Percentiles rank a stretch among this genome's conserved stretches.
Evolutionary conservation across 169 alveolate species (phyloP).

Genomic region (Miamiensis avidus): DNA sequence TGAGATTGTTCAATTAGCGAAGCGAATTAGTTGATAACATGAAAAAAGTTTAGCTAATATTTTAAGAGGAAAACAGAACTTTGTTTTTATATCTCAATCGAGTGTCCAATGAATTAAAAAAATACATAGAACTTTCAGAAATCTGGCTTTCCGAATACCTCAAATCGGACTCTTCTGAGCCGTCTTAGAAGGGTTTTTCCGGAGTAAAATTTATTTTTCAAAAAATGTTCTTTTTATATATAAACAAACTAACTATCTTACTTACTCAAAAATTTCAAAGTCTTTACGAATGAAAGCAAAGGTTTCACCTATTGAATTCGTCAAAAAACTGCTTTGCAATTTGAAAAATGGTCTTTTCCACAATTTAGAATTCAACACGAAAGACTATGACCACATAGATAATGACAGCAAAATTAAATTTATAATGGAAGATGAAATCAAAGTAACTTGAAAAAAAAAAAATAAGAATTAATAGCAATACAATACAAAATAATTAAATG

Average conservation of each 20-base stretch:
- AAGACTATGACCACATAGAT: neutral
- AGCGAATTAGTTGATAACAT: constrained; percentile 11
- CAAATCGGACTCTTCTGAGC: neutral
- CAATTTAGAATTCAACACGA: neutral
- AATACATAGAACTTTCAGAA: neutral
- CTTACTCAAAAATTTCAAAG: too few relatives aligned
- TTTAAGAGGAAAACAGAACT: constrained; percentile 6
- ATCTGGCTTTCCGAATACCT: constrained; percentile 1
- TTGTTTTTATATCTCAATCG: neutral
- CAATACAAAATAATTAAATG: too few relatives aligned
- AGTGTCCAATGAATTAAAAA: neutral
- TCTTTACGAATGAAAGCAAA: too few relatives aligned
- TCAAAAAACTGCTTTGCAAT: neutral
- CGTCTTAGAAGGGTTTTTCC: neutral
- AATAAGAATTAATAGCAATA: too few relatives aligned
- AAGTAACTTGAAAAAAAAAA: too few relatives aligned
- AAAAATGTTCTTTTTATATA: too few relatives aligned
- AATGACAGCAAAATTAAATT: neutral
- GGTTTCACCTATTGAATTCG: too few relatives aligned
- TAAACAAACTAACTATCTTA: too few relatives aligned
- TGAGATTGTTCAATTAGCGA: constrained; percentile 18
- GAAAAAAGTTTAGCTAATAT: neutral
- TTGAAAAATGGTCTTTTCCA: constrained; percentile 9
- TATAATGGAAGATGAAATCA: neutral
- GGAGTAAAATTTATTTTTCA: too few relatives aligned